Evolutionary conservation across 2,329 filamentous ascomycete genomes (phyloP).

Genomic region (Fusarium euwallaceae): DNA sequence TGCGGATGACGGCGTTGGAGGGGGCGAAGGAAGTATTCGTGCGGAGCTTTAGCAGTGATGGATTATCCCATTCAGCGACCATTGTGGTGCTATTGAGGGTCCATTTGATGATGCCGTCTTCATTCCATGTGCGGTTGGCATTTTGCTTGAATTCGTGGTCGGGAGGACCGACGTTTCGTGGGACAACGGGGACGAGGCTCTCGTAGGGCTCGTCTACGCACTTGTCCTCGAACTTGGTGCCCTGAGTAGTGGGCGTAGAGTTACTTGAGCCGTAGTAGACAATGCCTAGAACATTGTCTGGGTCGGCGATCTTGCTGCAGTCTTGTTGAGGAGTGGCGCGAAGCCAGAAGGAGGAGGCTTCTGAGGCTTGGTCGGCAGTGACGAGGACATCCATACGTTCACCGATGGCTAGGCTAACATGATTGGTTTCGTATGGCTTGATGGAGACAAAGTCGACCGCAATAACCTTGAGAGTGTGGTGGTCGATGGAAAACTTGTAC

Average conservation of each 20-base stretch:
- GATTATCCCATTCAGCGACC: constrained; percentile 49
- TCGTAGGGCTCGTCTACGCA: constrained; percentile 54
- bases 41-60: constrained; percentile 46
- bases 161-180: constrained; percentile 49
- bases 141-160: constrained; percentile 47
- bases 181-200: constrained; percentile 53
- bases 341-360: constrained; percentile 62
- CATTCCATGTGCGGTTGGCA: constrained; percentile 45
- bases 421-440: constrained; percentile 63
- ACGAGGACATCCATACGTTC: constrained; percentile 63
- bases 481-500: constrained; percentile 65
- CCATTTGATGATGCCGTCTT: constrained; percentile 59
- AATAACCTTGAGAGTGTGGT: constrained; percentile 70
- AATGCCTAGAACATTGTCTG: constrained; percentile 63
- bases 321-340: constrained; percentile 58
- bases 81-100: constrained; percentile 55
- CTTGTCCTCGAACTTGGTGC: constrained; percentile 27
- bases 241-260: constrained; percentile 30
- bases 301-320: constrained; percentile 57
- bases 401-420: constrained; percentile 64
- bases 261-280: constrained; percentile 55
- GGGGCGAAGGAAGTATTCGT: constrained; percentile 37
- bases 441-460: constrained; percentile 70
- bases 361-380: constrained; percentile 53
- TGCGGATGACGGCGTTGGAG: constrained; percentile 48